Base-by-base conservation (phyloP, 1,284 basidiomycete species). In the Xerocomus cyaneibrunnescens region DNA sequence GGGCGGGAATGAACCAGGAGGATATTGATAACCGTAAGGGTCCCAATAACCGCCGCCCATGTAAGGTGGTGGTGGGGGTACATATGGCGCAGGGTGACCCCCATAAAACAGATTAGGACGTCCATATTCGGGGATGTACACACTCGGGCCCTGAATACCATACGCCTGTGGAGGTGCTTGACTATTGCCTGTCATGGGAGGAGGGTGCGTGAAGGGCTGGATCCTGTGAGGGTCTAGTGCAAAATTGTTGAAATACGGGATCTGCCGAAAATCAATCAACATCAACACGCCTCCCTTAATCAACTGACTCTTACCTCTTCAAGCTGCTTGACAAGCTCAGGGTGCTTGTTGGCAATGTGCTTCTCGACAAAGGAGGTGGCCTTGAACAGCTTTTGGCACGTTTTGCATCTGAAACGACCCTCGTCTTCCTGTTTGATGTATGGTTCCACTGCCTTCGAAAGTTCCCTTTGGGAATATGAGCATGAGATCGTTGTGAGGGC, bases 301-400 rank as follows among this genome's bases (percentile, higher is more conserved):
- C 54, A 48, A 62, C 55, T 35, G 36, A 5, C 41, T 53, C 71
- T 65, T 69, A 91, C 88, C 60, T 91, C 87, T 34, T 90, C 87
- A n/a, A 92, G 78, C 47, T 76, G 70, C 60, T 83, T 87, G 51
- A 92, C 81, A 10, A 89, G 74, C 58, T 94, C 93, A 16, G 85
- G 74, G 67, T 96, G 93, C 69, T 94, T 94, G 69, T 92, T 91
- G 8, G 86, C 82, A 57, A 95, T 86, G 67, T 96, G 93, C 74
- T 98, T 98, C 74, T 95, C 92, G 46, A 98, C 89, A 72, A 96
- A 98, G 37, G 93, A 85, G 21, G 91, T 89, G 5, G 93, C 95
- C 68, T 94, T 94, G 84, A 98, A 98, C 16, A 98, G 77, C 75
- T 98, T 98, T 71, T 85, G 84, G 70, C 94, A 98, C 45, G 87